Conservation (phyloP, 73 alveolate species). For the Diophrys appendiculata region DNA sequence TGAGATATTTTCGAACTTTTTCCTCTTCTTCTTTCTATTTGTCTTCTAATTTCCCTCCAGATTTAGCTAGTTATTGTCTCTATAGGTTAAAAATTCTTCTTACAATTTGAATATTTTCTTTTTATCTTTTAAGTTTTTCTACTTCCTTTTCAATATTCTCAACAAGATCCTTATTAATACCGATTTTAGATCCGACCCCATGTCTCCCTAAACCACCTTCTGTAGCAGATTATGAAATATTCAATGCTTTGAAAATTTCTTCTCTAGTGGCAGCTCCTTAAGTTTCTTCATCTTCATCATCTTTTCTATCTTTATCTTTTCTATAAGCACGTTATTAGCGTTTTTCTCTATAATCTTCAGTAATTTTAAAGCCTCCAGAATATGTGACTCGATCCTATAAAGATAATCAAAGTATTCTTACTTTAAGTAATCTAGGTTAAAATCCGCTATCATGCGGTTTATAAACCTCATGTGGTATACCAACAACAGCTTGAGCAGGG, state of each 20-base stretch:
- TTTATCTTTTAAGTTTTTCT: conserved; percentile 48
- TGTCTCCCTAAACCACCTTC: conserved; percentile 36
- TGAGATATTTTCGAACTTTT: conserved; percentile 1
- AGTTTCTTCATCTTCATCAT: conserved; percentile 3
- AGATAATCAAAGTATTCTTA: neutral
- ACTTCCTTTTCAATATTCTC: conserved; percentile 55
- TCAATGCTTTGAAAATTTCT: conserved; percentile 39
- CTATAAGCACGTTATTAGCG: neutral
- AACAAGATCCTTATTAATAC: conserved; percentile 45
- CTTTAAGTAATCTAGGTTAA: neutral
- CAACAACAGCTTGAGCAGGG: conserved; percentile 15
- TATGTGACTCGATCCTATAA: conserved; percentile 33
- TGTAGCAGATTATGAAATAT: conserved; percentile 12
- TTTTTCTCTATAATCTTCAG: conserved; percentile 32
- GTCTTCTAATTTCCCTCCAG: conserved; percentile 17
- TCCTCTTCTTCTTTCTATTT: conserved; percentile 17
- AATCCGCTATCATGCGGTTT: conserved; percentile 10
- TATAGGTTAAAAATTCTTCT: neutral
- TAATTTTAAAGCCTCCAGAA: conserved; percentile 60
- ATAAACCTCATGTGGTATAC: too few species aligned
- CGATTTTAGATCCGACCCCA: conserved; percentile 44
- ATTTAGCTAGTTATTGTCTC: neutral
- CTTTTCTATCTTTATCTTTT: conserved; percentile 17
- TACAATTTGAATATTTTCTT: conserved; percentile 30
- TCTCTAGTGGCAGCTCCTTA: conserved; percentile 40